Evolutionary conservation across 2,329 filamentous ascomycete genomes (phyloP).

Genomic region (Colletotrichum liriopes): DNA sequence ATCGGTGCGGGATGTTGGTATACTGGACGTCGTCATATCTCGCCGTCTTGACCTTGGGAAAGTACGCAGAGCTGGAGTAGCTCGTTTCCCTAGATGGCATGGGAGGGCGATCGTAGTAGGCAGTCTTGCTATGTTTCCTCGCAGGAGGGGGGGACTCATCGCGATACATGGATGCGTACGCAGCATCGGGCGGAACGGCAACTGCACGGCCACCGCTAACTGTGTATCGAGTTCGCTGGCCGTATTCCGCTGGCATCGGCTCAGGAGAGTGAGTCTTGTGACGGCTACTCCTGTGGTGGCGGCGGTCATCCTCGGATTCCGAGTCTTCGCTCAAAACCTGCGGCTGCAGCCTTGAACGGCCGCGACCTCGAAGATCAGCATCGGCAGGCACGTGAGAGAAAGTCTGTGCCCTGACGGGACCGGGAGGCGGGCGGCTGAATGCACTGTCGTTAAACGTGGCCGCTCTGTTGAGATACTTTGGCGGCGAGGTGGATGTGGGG

Average conservation of each 20-base stretch:
- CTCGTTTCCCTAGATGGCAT: conserved; percentile 50
- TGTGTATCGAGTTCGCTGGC: conserved; percentile 31
- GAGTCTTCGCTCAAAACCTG: conserved; percentile 52
- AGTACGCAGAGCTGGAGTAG: conserved; percentile 49
- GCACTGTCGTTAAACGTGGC: conserved; percentile 52
- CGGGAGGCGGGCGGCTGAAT: conserved; percentile 50
- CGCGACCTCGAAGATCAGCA: conserved; percentile 53
- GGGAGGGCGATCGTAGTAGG: conserved; percentile 47
- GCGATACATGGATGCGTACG: conserved; percentile 47
- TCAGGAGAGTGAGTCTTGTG: conserved; percentile 55
- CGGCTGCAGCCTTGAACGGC: conserved; percentile 55
- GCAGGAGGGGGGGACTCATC: conserved; percentile 31
- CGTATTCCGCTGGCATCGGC: conserved; percentile 40
- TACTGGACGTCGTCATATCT: conserved; percentile 53
- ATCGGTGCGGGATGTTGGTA: conserved; percentile 47
- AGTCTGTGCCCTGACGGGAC: conserved; percentile 51
- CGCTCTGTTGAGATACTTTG: conserved; percentile 50
- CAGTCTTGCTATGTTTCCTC: conserved; percentile 19
- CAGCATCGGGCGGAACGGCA: conserved; percentile 36
- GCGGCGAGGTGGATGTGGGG: conserved; percentile 52
- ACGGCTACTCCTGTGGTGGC: conserved; percentile 53
- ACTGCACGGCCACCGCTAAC: conserved; percentile 48
- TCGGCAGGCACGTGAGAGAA: conserved; percentile 47
- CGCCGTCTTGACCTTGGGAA: conserved; percentile 54
- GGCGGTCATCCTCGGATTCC: conserved; percentile 54